Evolutionary conservation across 1,284 basidiomycete genomes (phyloP), one percentile per base, ranked within the genome.

Genomic region (Bondarzewia mesenterica): DNA sequence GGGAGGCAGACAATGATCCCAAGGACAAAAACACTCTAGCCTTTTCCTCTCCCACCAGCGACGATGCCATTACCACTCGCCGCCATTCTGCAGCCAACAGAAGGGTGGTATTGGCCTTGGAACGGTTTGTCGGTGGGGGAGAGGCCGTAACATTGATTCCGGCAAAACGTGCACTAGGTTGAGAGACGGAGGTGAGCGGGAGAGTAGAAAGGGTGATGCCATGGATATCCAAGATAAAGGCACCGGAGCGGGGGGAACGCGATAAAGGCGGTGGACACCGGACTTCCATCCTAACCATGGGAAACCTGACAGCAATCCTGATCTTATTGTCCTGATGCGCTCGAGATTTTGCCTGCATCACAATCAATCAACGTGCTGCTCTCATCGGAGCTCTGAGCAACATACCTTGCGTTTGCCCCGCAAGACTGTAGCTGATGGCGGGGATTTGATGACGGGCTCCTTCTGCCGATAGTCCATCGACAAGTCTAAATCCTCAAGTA

Each of bases 191-290:
- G n/a, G 55, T 46, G 12, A 61, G 50, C 8, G 56, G 49, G 5
- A 26, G 18, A 26, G 66, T 69, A 37, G 58, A 66, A 3, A 84
- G 47, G 7, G 57, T 60, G n/a, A 85, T 55, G 42, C 71, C 67
- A 57, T 82, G 77, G 0, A 87, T 49, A 59, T 89, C 85, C 27
- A 86, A n/a, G 5, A 86, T 62, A 4, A 87, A 46, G 16, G 75
- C 72, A 7, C 87, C 86, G n/a, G 85, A 86, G 14, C 85, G 76
- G 16, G 67, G 65, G 12, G 57, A 39, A 26, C 54, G 57, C 2
- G 58, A 55, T 23, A 63, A 59, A 15, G 74, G 75, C 45, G 81
- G 68, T 12, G 78, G 74, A 52, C 74, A 78, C 48, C 83, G 75
- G 42, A 80, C 53, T 58, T 88, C 73, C 27, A 82, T 45, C 27